A percentile compares a stretch with the other conserved stretches of the same genome.
Evolutionary conservation across 2,329 filamentous ascomycete genomes (phyloP).

Genomic region (Neoascochyta sp.): DNA sequence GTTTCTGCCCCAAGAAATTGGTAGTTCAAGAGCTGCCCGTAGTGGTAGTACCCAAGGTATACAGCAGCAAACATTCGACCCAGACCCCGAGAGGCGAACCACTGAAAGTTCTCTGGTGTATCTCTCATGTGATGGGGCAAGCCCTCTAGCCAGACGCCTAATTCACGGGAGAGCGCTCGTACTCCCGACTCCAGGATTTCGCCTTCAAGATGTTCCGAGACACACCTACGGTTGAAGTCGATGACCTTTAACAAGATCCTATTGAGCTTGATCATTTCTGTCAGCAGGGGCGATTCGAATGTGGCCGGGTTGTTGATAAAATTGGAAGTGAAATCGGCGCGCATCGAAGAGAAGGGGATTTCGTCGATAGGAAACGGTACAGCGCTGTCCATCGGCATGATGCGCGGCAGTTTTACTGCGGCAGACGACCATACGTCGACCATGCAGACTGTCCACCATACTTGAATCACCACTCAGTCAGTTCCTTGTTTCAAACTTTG

Average conservation of each 20-base stretch:
- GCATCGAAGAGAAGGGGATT: constrained; percentile 19
- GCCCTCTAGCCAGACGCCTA: constrained; percentile 18
- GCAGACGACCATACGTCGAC: constrained; percentile 25
- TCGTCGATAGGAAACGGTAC: constrained; percentile 22
- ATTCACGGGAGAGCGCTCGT: constrained; percentile 14
- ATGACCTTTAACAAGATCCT: constrained; percentile 20
- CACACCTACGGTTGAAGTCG: constrained; percentile 20
- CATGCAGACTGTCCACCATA: constrained; percentile 25
- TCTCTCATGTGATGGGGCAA: constrained; percentile 23
- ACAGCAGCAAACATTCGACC: constrained; percentile 22
- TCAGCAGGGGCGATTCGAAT: constrained; percentile 16
- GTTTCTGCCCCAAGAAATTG: constrained; percentile 20
- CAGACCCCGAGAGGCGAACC: constrained; percentile 18
- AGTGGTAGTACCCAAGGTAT: constrained; percentile 24
- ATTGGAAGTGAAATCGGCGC: constrained; percentile 8
- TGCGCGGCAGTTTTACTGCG: constrained; percentile 17
- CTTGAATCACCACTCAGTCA: constrained; percentile 2
- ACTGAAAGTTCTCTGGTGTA: constrained; percentile 19
- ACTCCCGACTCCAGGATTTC: constrained; percentile 13
- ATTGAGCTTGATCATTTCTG: constrained; percentile 26
- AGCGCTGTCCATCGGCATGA: constrained; percentile 18
- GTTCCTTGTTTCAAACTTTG: too few relatives aligned
- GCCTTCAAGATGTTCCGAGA: constrained; percentile 21
- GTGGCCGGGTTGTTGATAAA: constrained; percentile 8
- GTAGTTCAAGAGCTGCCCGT: constrained; percentile 21